Base-by-base conservation (phyloP, 1,284 basidiomycete genomes). In the Cutaneotrichosporon daszewskae region DNA sequence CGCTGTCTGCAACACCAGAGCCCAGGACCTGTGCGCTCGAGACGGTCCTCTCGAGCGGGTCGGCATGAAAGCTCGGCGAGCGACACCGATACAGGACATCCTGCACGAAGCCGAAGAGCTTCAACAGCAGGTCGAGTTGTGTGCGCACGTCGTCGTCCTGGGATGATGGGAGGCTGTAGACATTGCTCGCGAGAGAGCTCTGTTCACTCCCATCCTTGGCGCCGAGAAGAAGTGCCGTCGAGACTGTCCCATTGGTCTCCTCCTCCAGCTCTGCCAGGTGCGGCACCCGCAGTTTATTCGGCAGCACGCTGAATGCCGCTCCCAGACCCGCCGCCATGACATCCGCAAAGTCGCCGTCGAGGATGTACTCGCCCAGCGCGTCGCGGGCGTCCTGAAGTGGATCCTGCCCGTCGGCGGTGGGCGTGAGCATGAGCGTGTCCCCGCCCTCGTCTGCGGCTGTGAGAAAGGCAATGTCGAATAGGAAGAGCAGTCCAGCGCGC, bases 281-380 rank as follows among this genome's bases (percentile, higher is more conserved):
- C 7, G 67, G 62, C 13, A 71, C 55, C 4, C 51, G 52, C 20
- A 96, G 76, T 68, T 94, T 96, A 14, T 82, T 82, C 0, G 94
- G 92, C 14, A 98, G 74, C 16, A 52, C 34, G 1, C 91, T 95
- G 64, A 94, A 97, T 1, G 94, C 85, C 0, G 94, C 94, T 1
- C 90, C 87, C 10, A 98, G 70, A 13, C 92, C 90, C 5, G 94
- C 95, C 5, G 85, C 90, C 36, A 98, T 79, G 2, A 98, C 92
- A 50, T 97, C 91, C 14, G 90, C 87, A 68, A 96, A 95, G 71
- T 96, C 92, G 8, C 91, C 90, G 59, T 95, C 87, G 14, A 95
- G 78, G 38, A 97, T 87, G 64, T 91, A 96, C 62, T 91, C 87
- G 20, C 85, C 87, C 33, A 91, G 75, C n/a, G 84, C 87, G 42